Base-by-base conservation (phyloP, 768 basidiomycete genomes). In the Tephrocybe sp. region DNA sequence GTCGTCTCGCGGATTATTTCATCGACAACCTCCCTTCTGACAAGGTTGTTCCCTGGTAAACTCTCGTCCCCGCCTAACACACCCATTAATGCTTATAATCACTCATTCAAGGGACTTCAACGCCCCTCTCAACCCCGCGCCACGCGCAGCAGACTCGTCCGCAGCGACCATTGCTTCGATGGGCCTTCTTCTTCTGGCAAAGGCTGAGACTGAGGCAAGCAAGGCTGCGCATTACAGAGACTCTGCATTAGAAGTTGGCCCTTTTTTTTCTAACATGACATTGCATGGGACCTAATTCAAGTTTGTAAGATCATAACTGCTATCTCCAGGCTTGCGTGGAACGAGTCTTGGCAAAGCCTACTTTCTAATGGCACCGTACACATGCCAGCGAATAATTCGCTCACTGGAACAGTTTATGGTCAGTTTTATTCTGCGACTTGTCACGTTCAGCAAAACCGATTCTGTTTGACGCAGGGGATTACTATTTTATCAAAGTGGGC, bases 71-170 rank as follows among this genome's bases (percentile, higher is more conserved):
- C 24, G 7, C 42, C 46, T 15, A 4, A 31, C 8, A 16, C 50
- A 51, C 48, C 52, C 13, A 12, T 43, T 43, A 33, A 29, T 13
- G 12, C 21, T 3, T 15, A 8, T 6, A 15, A 15, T 15, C 8
- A 34, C 33, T 34, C 15, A 29, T 8, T 16, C 2, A 46, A 86
- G 85, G 86, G 86, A 88, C 60, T 89, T 86, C 67, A 78, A 88
- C 52, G 86, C 84, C 2, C 86, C 85, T 16, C 60, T 76, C 27
- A 62, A 61, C 6, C 83, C 82, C 4, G 55, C 69, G 2, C 75
- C 78, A 10, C 74, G 78, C 13, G 80, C 82, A 0, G 84, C 84
- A 0, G 87, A 89, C 63, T 83, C 82, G 0, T 86, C 85, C 10
- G 84, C 86, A 8, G 82, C 84, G 4, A 83, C 78, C 33, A 77